These are phyloP conservation scores for Pseudocercospora fuligena DNA, from an alignment of 2,329 filamentous ascomycete genomes.

Conservation along the genomic window DNA sequence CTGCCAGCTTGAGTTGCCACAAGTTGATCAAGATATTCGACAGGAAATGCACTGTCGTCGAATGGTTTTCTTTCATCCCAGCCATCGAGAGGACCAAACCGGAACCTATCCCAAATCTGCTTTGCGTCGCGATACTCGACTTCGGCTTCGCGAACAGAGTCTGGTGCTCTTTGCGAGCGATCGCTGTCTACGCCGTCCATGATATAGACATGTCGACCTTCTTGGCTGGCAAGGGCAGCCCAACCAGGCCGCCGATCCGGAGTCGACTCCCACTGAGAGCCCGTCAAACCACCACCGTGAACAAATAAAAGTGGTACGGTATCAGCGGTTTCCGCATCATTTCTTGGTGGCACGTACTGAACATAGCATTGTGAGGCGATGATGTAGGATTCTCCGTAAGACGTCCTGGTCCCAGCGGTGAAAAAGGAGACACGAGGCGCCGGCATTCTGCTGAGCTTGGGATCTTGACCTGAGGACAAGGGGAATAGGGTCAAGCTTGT, in stretches of 20 bases:
- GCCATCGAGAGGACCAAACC: neutral
- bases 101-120: neutral
- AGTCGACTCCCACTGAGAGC: neutral
- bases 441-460: neutral
- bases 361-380: neutral
- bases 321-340: neutral
- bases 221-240: neutral
- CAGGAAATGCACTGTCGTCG: neutral
- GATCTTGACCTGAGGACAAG: no score
- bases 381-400: neutral
- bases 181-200: neutral
- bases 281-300: neutral
- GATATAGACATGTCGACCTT: neutral
- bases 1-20: neutral
- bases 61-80: neutral
- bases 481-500: no score
- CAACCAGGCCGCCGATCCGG: neutral
- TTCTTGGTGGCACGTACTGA: neutral
- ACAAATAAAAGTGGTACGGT: neutral
- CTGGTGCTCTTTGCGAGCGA: neutral
- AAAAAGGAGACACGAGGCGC: neutral
- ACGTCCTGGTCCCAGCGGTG: neutral
- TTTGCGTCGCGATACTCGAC: neutral
- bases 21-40: neutral
- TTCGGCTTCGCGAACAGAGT: neutral